A percentile compares a stretch with the other conserved stretches of the same genome.
These are phyloP conservation scores for Yamadazyma jaroonii DNA, from an alignment of 1,139 yeast genomes.

Conservation along the genomic window DNA sequence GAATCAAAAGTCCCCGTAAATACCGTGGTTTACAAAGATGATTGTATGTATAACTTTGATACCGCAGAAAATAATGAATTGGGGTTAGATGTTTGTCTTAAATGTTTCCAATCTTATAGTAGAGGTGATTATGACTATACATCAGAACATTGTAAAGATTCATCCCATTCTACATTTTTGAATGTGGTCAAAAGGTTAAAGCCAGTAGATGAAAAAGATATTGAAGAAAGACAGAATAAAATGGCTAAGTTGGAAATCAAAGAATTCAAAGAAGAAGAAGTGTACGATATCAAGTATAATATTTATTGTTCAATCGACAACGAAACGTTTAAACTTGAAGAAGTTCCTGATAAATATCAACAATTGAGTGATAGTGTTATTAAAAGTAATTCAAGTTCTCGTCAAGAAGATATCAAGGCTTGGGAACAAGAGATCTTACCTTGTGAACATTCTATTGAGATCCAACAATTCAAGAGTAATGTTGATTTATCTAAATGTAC, in stretches of 20 bases:
- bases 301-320: slow-evolving; percentile 44
- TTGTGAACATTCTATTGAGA: slow-evolving; percentile 67
- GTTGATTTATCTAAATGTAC: slow-evolving; percentile 49
- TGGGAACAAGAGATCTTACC: slow-evolving; percentile 90
- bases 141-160: slow-evolving; percentile 43
- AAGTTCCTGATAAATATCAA: slow-evolving; percentile 22
- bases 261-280: slow-evolving; percentile 67
- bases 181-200: slow-evolving; percentile 53
- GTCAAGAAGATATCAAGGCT: slow-evolving; percentile 72
- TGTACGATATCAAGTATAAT: slow-evolving; percentile 48
- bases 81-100: slow-evolving; percentile 74
- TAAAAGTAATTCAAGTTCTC: slow-evolving; percentile 61
- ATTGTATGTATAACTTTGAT: slow-evolving; percentile 78
- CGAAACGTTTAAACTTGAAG: slow-evolving; percentile 15
- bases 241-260: slow-evolving; percentile 72
- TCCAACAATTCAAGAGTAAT: slow-evolving; percentile 34
- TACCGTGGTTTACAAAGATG: slow-evolving; percentile 61
- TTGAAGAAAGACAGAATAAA: slow-evolving; percentile 47
- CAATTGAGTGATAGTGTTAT: slow-evolving; percentile 49
- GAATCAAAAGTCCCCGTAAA: slow-evolving; percentile 9
- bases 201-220: slow-evolving; percentile 28
- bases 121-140: slow-evolving; percentile 53
- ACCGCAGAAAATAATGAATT: slow-evolving; percentile 56
- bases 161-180: slow-evolving; percentile 54
- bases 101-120: slow-evolving; percentile 66